phyloP scores from a whole-genome alignment of 176 grass and related monocot genomes.

The Musa itinerans region DNA sequence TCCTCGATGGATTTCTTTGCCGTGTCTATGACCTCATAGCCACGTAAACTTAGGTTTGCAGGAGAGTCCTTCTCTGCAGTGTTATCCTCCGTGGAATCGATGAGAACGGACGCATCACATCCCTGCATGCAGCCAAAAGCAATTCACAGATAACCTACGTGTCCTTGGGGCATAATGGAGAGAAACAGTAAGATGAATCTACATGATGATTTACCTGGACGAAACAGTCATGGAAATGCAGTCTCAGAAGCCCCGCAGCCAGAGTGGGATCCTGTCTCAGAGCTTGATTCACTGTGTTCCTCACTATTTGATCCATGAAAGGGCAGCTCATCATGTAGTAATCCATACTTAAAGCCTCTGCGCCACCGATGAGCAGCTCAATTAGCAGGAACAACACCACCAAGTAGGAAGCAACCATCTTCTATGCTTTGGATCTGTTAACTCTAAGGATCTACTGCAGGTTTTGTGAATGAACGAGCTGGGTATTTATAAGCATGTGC shows the following conservation, averaged over 20 bases:
- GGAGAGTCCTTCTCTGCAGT: constrained; percentile 75
- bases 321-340: constrained; percentile 87
- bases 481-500: neutral
- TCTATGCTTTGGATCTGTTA: neutral
- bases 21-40: constrained; percentile 74
- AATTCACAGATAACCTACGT: too few relatives aligned
- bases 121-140: constrained; percentile 32
- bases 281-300: constrained; percentile 37
- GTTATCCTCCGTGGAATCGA: constrained; percentile 49
- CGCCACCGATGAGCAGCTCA: constrained; percentile 30
- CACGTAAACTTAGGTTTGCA: constrained; percentile 61
- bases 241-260: constrained; percentile 59
- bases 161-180: too few relatives aligned
- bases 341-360: constrained; percentile 42
- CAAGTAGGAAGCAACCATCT: constrained; percentile 21
- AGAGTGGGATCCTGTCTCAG: constrained; percentile 43
- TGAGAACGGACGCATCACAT: constrained; percentile 80
- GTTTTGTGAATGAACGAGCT: neutral
- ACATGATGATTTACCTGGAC: constrained; percentile 36
- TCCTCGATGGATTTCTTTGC: constrained; percentile 54
- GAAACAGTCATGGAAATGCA: constrained; percentile 98
- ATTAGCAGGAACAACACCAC: constrained; percentile 30
- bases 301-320: constrained; percentile 50
- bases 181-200: neutral
- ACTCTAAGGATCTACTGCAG: neutral